Evolutionary conservation across 1,284 basidiomycete genomes (phyloP).

Genomic region (Melampsora abietis-canadensis): DNA sequence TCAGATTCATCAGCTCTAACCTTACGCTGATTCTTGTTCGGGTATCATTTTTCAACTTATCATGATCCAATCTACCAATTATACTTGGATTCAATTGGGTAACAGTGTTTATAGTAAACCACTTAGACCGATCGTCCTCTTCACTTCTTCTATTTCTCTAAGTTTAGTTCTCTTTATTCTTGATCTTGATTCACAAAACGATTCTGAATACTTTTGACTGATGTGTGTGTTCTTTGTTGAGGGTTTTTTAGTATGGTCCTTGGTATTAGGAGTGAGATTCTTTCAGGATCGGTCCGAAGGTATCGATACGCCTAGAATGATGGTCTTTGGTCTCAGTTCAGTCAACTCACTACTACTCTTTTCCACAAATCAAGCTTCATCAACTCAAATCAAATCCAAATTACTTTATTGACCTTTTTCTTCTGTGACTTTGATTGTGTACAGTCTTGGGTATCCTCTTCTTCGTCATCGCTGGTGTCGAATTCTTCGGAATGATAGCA

Average conservation of each 20-base stretch:
- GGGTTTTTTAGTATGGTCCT: conserved; percentile 35
- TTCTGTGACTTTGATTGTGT: conserved; percentile 6
- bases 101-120: conserved; percentile 39
- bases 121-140: conserved; percentile 33
- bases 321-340: conserved; percentile 41
- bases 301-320: conserved; percentile 30
- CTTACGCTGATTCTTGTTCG: not conserved
- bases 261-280: conserved; percentile 32
- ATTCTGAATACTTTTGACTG: not conserved
- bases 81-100: conserved; percentile 10
- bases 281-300: conserved; percentile 32
- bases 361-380: not conserved
- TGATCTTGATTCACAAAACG: not conserved
- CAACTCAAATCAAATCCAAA: not conserved
- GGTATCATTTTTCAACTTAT: not conserved
- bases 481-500: conserved; percentile 32
- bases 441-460: conserved; percentile 36
- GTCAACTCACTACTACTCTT: not conserved
- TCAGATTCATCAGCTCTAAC: not conserved
- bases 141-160: conserved; percentile 25
- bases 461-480: conserved; percentile 38
- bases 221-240: no score
- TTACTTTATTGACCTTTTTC: not conserved
- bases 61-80: conserved; percentile 12
- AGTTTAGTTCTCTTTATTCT: conserved; percentile 15